phyloP scores from a whole-genome alignment of 768 basidiomycete genomes.

The Termitomyces sp. region DNA sequence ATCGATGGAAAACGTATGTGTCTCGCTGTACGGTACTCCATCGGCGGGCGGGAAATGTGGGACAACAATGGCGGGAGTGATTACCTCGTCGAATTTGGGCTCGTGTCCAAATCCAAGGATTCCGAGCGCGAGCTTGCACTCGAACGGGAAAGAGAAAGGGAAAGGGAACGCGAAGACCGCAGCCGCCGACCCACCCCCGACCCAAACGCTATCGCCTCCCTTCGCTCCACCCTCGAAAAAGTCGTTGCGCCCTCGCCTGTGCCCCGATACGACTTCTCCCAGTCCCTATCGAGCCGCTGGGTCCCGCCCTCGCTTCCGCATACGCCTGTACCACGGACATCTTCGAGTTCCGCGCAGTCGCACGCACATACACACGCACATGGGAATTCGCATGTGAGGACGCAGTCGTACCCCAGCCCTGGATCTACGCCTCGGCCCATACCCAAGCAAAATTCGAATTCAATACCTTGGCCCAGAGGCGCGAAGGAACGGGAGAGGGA shows the following conservation, averaged over 20 bases:
- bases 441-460: conserved; percentile 23
- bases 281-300: conserved; percentile 52
- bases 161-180: conserved; percentile 15
- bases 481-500: conserved; percentile 7
- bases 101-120: conserved; percentile 20
- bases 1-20: conserved; percentile 84
- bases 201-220: conserved; percentile 6
- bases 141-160: conserved; percentile 26
- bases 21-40: conserved; percentile 72
- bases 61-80: conserved; percentile 85
- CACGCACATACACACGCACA: neutral
- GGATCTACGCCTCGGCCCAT: neutral
- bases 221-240: conserved; percentile 54
- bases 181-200: conserved; percentile 16
- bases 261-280: conserved; percentile 57
- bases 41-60: conserved; percentile 81
- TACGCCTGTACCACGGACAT: neutral
- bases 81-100: conserved; percentile 71
- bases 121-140: neutral
- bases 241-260: conserved; percentile 40
- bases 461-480: conserved; percentile 40
- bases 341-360: neutral
- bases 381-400: conserved; percentile 32
- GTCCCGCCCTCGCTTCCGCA: conserved; percentile 23
- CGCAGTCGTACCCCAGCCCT: conserved; percentile 46